Conservation (phyloP, 495 filamentous ascomycete species). For the Tetracladium setigerum region DNA sequence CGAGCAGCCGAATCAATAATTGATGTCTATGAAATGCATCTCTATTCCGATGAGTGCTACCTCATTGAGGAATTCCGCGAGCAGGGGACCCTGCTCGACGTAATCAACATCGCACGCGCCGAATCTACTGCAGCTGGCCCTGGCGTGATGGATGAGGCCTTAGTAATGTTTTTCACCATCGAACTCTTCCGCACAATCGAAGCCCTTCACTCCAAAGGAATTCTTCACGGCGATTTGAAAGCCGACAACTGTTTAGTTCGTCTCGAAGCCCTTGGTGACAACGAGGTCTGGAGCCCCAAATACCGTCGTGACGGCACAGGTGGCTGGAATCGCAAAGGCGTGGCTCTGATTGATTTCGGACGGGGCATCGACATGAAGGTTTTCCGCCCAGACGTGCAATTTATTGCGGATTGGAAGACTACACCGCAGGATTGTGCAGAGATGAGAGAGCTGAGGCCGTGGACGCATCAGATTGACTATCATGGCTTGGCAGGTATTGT, state of each 20-base stretch:
- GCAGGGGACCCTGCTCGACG: conserved; percentile 87
- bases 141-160: conserved; percentile 73
- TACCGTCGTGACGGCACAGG: conserved; percentile 64
- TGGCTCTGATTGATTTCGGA: conserved; percentile 90
- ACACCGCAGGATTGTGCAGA: conserved; percentile 80
- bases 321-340: conserved; percentile 75
- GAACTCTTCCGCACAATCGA: conserved; percentile 90
- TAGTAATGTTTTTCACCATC: conserved; percentile 92
- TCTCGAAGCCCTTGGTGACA: conserved; percentile 47
- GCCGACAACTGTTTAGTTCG: conserved; percentile 91
- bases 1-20: conserved; percentile 71
- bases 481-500: conserved; percentile 83
- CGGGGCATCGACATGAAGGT: conserved; percentile 87
- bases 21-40: conserved; percentile 76
- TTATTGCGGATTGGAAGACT: conserved; percentile 92
- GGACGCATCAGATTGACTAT: conserved; percentile 96
- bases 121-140: conserved; percentile 43
- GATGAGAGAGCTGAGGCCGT: conserved; percentile 84
- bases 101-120: conserved; percentile 76
- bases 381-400: conserved; percentile 70
- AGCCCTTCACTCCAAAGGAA: conserved; percentile 66
- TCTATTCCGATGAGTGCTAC: conserved; percentile 77
- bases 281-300: conserved; percentile 33
- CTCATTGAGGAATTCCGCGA: conserved; percentile 80
- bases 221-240: conserved; percentile 93